A percentile compares a stretch with the other conserved stretches of the same genome.
phyloP scores from a whole-genome alignment of 306 rosid species.

The Quercus berberidifolia region DNA sequence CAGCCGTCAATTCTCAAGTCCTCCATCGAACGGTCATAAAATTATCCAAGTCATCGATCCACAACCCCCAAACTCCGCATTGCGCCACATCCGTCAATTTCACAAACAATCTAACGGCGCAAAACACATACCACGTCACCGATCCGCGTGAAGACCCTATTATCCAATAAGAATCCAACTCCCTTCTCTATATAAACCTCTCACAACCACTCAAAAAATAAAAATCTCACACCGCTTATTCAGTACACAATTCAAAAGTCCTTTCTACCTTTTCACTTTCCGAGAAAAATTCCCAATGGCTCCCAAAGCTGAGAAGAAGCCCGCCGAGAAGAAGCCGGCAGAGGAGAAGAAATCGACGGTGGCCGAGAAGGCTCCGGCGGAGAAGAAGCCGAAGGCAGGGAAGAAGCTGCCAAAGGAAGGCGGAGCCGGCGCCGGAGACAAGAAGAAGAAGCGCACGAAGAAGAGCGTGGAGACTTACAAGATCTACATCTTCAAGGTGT shows the following conservation, averaged over 20 bases:
- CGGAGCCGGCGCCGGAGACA: slow-evolving; percentile 38
- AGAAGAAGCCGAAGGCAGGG: too few species aligned
- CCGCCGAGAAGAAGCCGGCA: slow-evolving; percentile 28
- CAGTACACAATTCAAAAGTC: not conserved
- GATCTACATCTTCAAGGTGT: slow-evolving; percentile 77
- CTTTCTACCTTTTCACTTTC: not conserved
- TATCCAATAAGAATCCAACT: slow-evolving; percentile 14
- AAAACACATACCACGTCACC: not conserved
- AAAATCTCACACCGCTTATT: not conserved
- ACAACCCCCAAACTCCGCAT: not conserved
- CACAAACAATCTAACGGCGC: not conserved
- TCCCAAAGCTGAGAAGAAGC: slow-evolving; percentile 71
- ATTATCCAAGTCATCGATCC: slow-evolving; percentile 24
- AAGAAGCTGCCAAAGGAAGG: too few species aligned
- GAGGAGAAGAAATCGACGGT: too few species aligned
- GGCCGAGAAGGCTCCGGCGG: too few species aligned
- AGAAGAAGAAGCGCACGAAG: slow-evolving; percentile 71
- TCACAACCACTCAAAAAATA: not conserved
- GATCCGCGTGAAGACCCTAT: slow-evolving; percentile 16
- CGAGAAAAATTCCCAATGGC: slow-evolving; percentile 28
- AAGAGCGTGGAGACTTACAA: slow-evolving; percentile 70
- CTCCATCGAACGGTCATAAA: not conserved
- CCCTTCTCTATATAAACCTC: slow-evolving; percentile 7
- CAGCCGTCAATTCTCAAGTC: not conserved
- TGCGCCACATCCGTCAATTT: slow-evolving; percentile 8